Percentiles rank a stretch among this genome's conserved stretches.
phyloP scores from a whole-genome alignment of 2,329 filamentous ascomycete genomes.

The Thelonectria olida region DNA sequence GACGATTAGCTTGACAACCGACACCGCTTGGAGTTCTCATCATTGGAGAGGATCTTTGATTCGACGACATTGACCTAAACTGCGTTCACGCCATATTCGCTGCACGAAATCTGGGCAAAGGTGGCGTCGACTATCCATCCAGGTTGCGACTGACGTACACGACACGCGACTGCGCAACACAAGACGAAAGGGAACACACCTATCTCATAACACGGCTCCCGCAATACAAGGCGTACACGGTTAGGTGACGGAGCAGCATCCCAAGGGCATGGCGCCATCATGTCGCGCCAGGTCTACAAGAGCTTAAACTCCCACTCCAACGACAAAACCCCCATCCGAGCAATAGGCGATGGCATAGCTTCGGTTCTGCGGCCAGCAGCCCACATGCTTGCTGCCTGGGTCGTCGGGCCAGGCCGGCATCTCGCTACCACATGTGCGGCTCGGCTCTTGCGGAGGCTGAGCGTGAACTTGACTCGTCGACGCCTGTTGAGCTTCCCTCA shows the following conservation, averaged over 20 bases:
- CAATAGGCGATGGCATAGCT: slow-evolving; percentile 35
- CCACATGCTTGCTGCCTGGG: slow-evolving; percentile 52
- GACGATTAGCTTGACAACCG: not conserved
- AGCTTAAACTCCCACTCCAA: slow-evolving; percentile 24
- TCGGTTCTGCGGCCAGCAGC: slow-evolving; percentile 35
- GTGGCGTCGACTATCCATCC: not conserved
- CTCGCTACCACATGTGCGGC: slow-evolving; percentile 44
- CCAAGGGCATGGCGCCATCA: slow-evolving; percentile 43
- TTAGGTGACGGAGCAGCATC: not conserved
- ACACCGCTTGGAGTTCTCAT: not conserved
- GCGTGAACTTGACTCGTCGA: slow-evolving; percentile 57
- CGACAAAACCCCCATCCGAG: slow-evolving; percentile 25
- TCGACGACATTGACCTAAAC: not conserved
- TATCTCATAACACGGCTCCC: not conserved
- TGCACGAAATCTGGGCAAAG: not conserved
- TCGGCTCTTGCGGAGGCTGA: slow-evolving; percentile 40
- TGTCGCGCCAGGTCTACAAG: slow-evolving; percentile 39
- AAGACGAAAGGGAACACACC: not conserved
- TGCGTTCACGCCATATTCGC: no score
- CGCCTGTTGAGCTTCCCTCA: slow-evolving; percentile 72
- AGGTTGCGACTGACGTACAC: not conserved
- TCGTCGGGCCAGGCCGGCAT: slow-evolving; percentile 51
- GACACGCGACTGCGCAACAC: slow-evolving; percentile 5
- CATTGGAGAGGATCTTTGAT: not conserved
- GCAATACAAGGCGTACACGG: not conserved